phyloP scores from a whole-genome alignment of 1,284 basidiomycete species.

The Apiotrichum sp. region DNA sequence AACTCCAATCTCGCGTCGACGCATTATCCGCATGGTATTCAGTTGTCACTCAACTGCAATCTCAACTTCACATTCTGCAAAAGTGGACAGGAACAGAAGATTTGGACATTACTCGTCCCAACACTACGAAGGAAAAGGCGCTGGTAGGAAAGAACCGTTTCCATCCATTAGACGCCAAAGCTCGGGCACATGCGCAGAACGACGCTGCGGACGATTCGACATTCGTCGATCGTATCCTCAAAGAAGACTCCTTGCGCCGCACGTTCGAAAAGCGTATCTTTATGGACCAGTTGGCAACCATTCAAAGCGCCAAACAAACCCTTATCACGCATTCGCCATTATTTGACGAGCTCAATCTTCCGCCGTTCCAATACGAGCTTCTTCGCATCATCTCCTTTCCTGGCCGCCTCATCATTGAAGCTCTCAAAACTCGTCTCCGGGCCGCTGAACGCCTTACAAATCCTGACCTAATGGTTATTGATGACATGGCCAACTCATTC shows the following conservation, averaged over 20 bases:
- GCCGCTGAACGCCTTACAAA: conserved; percentile 86
- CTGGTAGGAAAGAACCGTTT: conserved; percentile 38
- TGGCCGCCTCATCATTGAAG: conserved; percentile 86
- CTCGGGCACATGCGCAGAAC: conserved; percentile 23
- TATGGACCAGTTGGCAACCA: conserved; percentile 75
- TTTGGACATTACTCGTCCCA: conserved; percentile 76
- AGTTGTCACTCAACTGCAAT: conserved; percentile 67
- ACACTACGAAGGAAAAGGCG: conserved; percentile 56
- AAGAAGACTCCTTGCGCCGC: conserved; percentile 89
- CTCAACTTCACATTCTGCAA: conserved; percentile 69
- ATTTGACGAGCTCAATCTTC: conserved; percentile 66
- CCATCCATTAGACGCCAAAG: conserved; percentile 39
- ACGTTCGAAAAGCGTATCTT: conserved; percentile 93
- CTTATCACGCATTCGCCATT: conserved; percentile 62
- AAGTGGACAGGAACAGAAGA: conserved; percentile 88
- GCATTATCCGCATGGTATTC: conserved; percentile 85
- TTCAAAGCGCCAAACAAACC: conserved; percentile 78
- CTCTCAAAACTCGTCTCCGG: conserved; percentile 79
- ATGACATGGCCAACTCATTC: conserved; percentile 92
- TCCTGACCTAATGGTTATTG: conserved; percentile 78
- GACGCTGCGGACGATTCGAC: conserved; percentile 58
- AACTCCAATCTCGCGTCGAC: conserved; percentile 72
- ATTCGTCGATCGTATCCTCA: conserved; percentile 90
- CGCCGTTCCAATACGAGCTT: conserved; percentile 88
- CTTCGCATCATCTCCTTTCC: conserved; percentile 91